Base-by-base conservation (phyloP, 1,284 basidiomycete genomes). In the Inonotus hispidus region DNA sequence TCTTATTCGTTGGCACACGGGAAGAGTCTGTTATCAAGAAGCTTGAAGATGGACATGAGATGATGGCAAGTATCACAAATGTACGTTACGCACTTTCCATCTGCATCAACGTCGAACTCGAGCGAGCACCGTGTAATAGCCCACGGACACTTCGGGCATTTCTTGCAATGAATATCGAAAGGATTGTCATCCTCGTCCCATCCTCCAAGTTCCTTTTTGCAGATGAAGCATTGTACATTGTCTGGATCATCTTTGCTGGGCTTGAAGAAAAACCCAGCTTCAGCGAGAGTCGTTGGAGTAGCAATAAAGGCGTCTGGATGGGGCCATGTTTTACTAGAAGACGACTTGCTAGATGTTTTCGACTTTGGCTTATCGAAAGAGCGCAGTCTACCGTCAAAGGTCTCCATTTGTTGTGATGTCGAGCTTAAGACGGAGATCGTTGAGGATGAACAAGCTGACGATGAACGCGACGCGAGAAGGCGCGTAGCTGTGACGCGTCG, bases 121-220 rank as follows among this genome's bases (percentile, higher is more conserved):
- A 88, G 67, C 23, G 83, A 83, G 72, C 92, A 94, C 50, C 90
- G 77, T 32, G 89, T 80, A 46, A 80, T 76, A 2, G 90, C 92
- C 92, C 91, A 94, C 2, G 82, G 79, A 71, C 91, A 94, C 8
- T 72, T 77, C 53, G 75, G 74, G 67, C 81, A 88, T 72, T 85
- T 90, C 41, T 72, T 72, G 72, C 78, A 86, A 68, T 95, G 92
- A 50, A 93, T 85, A 46, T 82, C 77, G 66, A 88, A 89, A 1
- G 92, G 92, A 73, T 94, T 88, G 68, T 95, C 93, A 1, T 83
- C 77, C 46, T 78, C 77, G 56, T 87, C 87, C 92, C 92, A 95
- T 14, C 87, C 89, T 54, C 83, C 82, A 10, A 95, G 78, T 64
- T 86, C 79, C 68, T 92, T 89, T 52, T 77, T 79, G 73, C 92